These are phyloP conservation scores for Solanum lignicaule DNA, from an alignment of 257 asterid genomes.

Conservation along the genomic window DNA sequence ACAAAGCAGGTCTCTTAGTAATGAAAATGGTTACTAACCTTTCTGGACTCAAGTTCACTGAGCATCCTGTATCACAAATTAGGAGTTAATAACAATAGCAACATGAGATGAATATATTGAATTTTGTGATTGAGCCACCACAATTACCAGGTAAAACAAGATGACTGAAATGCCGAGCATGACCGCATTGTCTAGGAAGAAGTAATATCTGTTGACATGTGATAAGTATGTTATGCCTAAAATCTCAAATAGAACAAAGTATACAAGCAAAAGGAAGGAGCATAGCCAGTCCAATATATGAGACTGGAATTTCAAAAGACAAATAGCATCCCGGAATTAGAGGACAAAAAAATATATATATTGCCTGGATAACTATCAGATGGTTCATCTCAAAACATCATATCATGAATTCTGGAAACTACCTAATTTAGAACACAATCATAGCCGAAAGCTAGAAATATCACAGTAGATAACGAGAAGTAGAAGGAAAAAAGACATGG, in stretches of 20 bases:
- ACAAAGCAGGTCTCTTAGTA: background rate
- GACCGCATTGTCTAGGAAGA: conserved; percentile 18
- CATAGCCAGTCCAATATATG: background rate
- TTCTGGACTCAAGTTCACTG: conserved; percentile 21
- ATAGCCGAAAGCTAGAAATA: background rate
- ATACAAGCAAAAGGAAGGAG: background rate
- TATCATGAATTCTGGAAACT: background rate
- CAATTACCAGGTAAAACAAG: conserved; percentile 40
- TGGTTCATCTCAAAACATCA: background rate
- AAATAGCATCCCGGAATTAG: background rate
- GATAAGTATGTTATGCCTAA: background rate
- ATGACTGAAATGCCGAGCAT: conserved; percentile 34
- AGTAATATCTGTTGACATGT: conserved; percentile 35
- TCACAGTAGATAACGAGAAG: background rate
- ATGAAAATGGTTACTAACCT: conserved; percentile 37
- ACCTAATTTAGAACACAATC: background rate
- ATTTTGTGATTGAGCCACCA: background rate
- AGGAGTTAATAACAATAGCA: background rate
- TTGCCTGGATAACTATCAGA: background rate
- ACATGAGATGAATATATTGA: background rate
- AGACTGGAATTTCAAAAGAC: background rate
- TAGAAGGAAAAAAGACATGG: background rate
- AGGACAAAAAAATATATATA: background rate
- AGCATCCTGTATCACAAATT: conserved; percentile 31
- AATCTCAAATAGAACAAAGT: background rate